phyloP scores from a whole-genome alignment of 2,329 filamentous ascomycete species.

The Fusarium nodosum region DNA sequence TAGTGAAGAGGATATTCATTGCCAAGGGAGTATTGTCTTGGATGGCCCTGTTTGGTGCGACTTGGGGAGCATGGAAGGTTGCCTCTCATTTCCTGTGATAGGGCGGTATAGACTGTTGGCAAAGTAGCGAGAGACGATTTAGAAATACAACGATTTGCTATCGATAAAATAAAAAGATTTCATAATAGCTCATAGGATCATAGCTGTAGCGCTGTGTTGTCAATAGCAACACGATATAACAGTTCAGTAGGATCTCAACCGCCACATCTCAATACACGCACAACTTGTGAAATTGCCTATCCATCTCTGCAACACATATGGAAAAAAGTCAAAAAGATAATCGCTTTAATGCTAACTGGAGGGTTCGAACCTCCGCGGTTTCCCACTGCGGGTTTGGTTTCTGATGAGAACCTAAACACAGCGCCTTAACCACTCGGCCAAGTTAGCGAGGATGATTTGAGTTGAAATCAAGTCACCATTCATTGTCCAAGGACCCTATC shows the following conservation, averaged over 20 bases:
- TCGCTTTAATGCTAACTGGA: slow-evolving; percentile 41
- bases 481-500: rapidly evolving
- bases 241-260: neutral
- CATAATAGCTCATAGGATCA: neutral
- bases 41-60: slow-evolving; percentile 16
- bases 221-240: neutral
- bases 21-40: slow-evolving; percentile 35
- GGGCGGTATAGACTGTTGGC: neutral
- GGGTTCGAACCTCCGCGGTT: slow-evolving; percentile 48
- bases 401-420: slow-evolving; percentile 45
- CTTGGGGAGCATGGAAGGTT: slow-evolving; percentile 35
- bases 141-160: neutral
- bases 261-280: neutral
- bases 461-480: neutral
- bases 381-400: slow-evolving; percentile 47
- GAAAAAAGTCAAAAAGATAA: slow-evolving; percentile 10
- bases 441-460: slow-evolving; percentile 43
- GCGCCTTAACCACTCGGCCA: slow-evolving; percentile 47
- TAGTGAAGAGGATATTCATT: slow-evolving; percentile 36
- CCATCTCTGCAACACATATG: rapidly evolving
- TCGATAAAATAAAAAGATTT: neutral
- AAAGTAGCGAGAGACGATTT: neutral
- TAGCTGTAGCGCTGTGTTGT: neutral
- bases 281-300: rapidly evolving
- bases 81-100: slow-evolving; percentile 1